phyloP scores from a whole-genome alignment of 345 rosid genomes.

The Gossypium ekmanianum region DNA sequence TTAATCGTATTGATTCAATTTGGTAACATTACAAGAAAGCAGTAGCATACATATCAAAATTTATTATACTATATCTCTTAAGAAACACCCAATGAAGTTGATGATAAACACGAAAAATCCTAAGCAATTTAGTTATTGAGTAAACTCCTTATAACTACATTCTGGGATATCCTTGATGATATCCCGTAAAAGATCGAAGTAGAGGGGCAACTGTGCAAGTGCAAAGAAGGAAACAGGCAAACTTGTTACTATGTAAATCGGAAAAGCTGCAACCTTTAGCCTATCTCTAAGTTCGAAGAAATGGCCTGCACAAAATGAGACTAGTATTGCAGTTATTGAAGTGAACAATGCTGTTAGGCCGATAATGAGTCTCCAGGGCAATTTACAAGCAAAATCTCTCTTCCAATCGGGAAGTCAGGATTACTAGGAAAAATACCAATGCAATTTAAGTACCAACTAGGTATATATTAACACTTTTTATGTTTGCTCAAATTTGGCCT shows the following conservation, averaged over 20 bases:
- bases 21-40: not conserved
- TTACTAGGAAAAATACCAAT: slow-evolving; percentile 19
- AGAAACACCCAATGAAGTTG: too few species aligned
- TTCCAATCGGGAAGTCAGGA: slow-evolving; percentile 23
- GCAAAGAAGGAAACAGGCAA: slow-evolving; percentile 25
- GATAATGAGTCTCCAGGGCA: slow-evolving; percentile 25
- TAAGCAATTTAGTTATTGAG: not conserved
- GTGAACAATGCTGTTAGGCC: slow-evolving; percentile 23
- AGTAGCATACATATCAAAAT: not conserved
- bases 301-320: slow-evolving; percentile 32
- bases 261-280: not conserved
- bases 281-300: slow-evolving; percentile 16
- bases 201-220: slow-evolving; percentile 20
- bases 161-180: slow-evolving; percentile 16
- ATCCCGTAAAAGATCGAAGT: slow-evolving; percentile 20
- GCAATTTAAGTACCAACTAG: too few species aligned
- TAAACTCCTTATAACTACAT: slow-evolving; percentile 11
- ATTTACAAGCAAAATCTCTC: slow-evolving; percentile 17
- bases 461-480: too few species aligned
- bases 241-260: slow-evolving; percentile 24
- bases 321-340: slow-evolving; percentile 21
- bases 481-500: too few species aligned
- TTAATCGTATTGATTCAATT: too few species aligned
- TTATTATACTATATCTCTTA: too few species aligned
- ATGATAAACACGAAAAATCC: too few species aligned